Base-by-base conservation (phyloP, 176 grass and related monocot species). In the Phoenix dactylifera region DNA sequence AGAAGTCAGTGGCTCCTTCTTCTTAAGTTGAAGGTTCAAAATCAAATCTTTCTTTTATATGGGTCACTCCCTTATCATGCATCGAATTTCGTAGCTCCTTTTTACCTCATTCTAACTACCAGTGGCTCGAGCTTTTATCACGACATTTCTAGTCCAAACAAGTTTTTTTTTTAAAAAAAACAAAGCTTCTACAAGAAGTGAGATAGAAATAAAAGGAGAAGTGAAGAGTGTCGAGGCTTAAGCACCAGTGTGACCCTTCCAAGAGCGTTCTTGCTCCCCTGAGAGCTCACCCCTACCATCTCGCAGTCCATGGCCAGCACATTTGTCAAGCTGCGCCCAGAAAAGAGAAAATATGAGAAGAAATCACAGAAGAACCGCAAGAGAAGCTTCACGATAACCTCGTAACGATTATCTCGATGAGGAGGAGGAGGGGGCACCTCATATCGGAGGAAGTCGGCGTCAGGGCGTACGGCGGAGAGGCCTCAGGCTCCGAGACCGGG, bases 231-330 rank as follows among this genome's bases (percentile, higher is more conserved):
- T 10, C 35, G 35, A 10, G 35, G 7, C 35, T 44, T 30, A 57
- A 58, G 52, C 59, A 97, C 93, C 79, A 97, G 78, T 49, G 87
- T 92, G 57, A 88, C 70, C 69, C 87, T 84, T 44, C 81, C 87
- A 54, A 98, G 77, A 19, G 93, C 87, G 59, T 78, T 98, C 67
- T 88, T 92, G 70, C 52, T 68, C 39, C 81, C 87, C 30, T 74
- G 61, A 6, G 70, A 44, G n/a, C 87, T 77, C 17, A 97, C 81
- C 12, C 84, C 87, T 51, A 97, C 87, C 93, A 97, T 97, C 81
- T 97, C 87, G 52, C 87, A 97, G 26, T 97, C 93, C 58, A 97
- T 68, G 9, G 81, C 93, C 72, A 97, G 50, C 30, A 25, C 66
- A 35, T 83, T 85, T 15, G 87, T 97, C 81, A 97, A 78, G 72